These are phyloP conservation scores for Acmispon strigosus DNA, from an alignment of 306 rosid species.

Conservation along the genomic window DNA sequence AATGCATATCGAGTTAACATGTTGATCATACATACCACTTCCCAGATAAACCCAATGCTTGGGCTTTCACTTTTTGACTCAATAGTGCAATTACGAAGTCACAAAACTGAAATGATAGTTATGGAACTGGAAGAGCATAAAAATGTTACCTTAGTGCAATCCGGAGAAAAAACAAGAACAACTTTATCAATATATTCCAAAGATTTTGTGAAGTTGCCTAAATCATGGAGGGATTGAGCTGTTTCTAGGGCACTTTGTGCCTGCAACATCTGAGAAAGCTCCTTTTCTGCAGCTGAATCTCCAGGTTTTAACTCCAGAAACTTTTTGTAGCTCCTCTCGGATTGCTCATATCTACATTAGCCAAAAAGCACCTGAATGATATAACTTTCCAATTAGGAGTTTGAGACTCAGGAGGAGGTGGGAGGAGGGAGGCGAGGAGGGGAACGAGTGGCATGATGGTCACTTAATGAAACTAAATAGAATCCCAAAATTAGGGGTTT, in stretches of 20 bases:
- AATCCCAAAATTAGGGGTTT: constrained; percentile 6
- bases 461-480: constrained; percentile 10
- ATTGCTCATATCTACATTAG: constrained; percentile 96
- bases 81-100: not conserved
- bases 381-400: constrained; percentile 75
- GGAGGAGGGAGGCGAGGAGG: not conserved
- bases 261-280: constrained; percentile 85
- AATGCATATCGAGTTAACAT: constrained; percentile 16
- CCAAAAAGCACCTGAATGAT: constrained; percentile 99
- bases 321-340: constrained; percentile 76
- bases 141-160: constrained; percentile 62
- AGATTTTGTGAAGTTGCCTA: constrained; percentile 57
- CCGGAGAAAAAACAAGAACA: constrained; percentile 94
- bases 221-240: constrained; percentile 64
- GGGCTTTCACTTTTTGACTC: constrained; percentile 8
- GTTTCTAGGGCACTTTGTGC: constrained; percentile 80
- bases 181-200: constrained; percentile 85
- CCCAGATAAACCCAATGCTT: constrained; percentile 1
- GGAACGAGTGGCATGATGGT: not conserved
- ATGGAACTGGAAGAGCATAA: not conserved
- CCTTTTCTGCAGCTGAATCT: constrained; percentile 68
- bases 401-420: constrained; percentile 30
- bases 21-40: not conserved
- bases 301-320: constrained; percentile 79
- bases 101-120: constrained; percentile 10